phyloP scores from a whole-genome alignment of 2,329 filamentous ascomycete species.

The Leptodontidium sp. region DNA sequence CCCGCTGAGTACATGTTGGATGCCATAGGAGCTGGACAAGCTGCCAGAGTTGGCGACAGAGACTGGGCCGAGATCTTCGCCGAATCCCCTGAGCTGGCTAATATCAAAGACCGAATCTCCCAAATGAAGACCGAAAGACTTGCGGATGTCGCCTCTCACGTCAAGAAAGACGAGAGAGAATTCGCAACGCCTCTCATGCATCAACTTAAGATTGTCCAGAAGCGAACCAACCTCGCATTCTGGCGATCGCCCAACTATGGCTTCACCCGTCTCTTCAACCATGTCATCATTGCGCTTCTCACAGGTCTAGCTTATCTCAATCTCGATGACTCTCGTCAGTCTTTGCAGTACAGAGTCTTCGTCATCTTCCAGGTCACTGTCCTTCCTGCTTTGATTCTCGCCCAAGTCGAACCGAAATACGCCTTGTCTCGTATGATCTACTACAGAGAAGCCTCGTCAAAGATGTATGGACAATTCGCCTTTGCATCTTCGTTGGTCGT shows the following conservation, averaged over 20 bases:
- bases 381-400: slow-evolving; percentile 82
- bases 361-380: slow-evolving; percentile 91
- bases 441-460: slow-evolving; percentile 85
- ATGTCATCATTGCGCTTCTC: slow-evolving; percentile 78
- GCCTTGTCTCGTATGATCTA: slow-evolving; percentile 81
- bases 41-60: slow-evolving; percentile 66
- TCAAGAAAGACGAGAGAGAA: slow-evolving; percentile 66
- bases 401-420: slow-evolving; percentile 86
- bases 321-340: slow-evolving; percentile 77
- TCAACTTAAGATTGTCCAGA: slow-evolving; percentile 79
- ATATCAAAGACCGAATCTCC: slow-evolving; percentile 62
- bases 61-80: slow-evolving; percentile 72
- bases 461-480: slow-evolving; percentile 84
- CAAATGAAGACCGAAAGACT: slow-evolving; percentile 62
- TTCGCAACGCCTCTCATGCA: slow-evolving; percentile 83
- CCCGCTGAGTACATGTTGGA: slow-evolving; percentile 65
- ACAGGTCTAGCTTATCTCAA: slow-evolving; percentile 83
- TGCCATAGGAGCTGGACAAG: slow-evolving; percentile 69
- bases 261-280: slow-evolving; percentile 87
- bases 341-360: slow-evolving; percentile 86
- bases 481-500: slow-evolving; percentile 82
- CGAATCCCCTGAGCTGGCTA: slow-evolving; percentile 63
- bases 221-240: slow-evolving; percentile 78
- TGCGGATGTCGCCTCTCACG: slow-evolving; percentile 51
- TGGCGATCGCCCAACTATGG: slow-evolving; percentile 91